These are phyloP conservation scores for Candida manassasensis DNA, from an alignment of 805 yeast genomes.

Conservation along the genomic window DNA sequence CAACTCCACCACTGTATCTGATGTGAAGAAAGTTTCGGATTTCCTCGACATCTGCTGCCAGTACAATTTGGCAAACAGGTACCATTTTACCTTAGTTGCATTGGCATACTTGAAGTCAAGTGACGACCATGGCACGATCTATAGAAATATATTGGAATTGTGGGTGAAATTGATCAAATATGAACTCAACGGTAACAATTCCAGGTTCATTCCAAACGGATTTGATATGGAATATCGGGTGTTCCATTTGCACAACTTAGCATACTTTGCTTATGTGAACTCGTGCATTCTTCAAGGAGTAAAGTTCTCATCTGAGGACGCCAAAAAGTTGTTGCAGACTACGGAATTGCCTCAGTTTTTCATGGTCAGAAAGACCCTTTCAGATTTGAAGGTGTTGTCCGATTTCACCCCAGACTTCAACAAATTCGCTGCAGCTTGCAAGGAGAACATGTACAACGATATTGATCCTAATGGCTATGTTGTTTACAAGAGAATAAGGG, in stretches of 20 bases:
- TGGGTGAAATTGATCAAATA: conserved; percentile 35
- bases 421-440: conserved; percentile 6
- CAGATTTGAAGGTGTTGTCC: conserved; percentile 4
- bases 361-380: conserved; percentile 4
- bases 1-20: background rate
- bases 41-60: conserved; percentile 25
- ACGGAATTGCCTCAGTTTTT: conserved; percentile 12
- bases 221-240: conserved; percentile 6
- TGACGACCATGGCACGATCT: conserved; percentile 11
- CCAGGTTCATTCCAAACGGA: background rate
- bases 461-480: conserved; percentile 32
- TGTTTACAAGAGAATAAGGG: conserved; percentile 20
- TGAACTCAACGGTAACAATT: background rate
- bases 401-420: background rate
- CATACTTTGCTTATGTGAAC: conserved; percentile 31
- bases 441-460: background rate
- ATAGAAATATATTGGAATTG: conserved; percentile 21
- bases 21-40: conserved; percentile 12
- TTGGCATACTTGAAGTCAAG: conserved; percentile 13
- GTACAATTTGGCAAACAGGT: conserved; percentile 29
- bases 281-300: conserved; percentile 21
- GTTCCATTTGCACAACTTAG: conserved; percentile 18
- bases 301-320: conserved; percentile 20
- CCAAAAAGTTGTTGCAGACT: conserved; percentile 23
- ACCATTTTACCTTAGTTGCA: conserved; percentile 24